phyloP scores from a whole-genome alignment of 2,329 filamentous ascomycete species.

The Arthrocladium fulminans region DNA sequence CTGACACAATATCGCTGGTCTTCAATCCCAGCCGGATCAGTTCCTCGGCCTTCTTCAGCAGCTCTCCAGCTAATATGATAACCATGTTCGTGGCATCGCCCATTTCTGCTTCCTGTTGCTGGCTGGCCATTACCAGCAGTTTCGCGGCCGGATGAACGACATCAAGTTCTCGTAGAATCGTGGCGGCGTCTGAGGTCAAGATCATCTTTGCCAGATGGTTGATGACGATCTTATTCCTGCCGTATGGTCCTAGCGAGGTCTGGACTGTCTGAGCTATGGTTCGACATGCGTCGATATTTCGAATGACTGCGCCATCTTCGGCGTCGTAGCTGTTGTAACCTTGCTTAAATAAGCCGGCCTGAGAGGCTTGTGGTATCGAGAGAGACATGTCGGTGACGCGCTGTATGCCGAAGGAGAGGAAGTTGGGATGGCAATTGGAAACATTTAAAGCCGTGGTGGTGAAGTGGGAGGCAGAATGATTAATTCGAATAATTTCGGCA shows the following conservation, averaged over 20 bases:
- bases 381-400: slow-evolving; percentile 63
- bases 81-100: slow-evolving; percentile 97
- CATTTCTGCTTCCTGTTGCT: slow-evolving; percentile 99
- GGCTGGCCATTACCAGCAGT: slow-evolving; percentile 94
- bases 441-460: not conserved
- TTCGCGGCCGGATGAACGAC: slow-evolving; percentile 98
- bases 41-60: slow-evolving; percentile 95
- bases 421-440: not conserved
- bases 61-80: slow-evolving; percentile 87
- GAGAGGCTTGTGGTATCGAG: slow-evolving; percentile 88
- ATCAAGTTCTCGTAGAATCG: slow-evolving; percentile 92
- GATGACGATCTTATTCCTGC: slow-evolving; percentile 99
- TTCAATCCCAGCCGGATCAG: slow-evolving; percentile 93
- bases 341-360: slow-evolving; percentile 86
- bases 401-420: not conserved
- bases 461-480: not conserved
- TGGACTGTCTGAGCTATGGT: slow-evolving; percentile 93
- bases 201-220: slow-evolving; percentile 99
- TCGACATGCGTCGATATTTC: slow-evolving; percentile 97
- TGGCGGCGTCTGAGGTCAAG: slow-evolving; percentile 92
- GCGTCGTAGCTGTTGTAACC: slow-evolving; percentile 98
- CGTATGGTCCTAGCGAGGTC: slow-evolving; percentile 92
- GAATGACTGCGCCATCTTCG: slow-evolving; percentile 95
- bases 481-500: not conserved
- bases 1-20: slow-evolving; percentile 92